These are phyloP conservation scores for Rosa chinensis DNA, from an alignment of 306 rosid genomes.

Conservation along the genomic window DNA sequence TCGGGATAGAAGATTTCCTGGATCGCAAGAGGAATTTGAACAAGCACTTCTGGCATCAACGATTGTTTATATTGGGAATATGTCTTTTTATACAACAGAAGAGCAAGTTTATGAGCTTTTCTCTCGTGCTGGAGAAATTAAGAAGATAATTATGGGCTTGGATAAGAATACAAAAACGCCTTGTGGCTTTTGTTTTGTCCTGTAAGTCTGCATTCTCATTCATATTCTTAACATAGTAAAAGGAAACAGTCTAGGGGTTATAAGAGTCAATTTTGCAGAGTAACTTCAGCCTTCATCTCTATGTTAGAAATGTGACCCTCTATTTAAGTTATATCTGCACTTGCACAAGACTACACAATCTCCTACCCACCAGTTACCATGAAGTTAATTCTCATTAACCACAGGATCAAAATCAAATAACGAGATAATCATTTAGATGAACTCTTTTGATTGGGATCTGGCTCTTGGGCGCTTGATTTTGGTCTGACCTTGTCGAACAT, in stretches of 20 bases:
- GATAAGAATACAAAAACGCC: constrained; percentile 96
- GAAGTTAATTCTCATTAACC: background rate
- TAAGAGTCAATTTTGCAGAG: background rate
- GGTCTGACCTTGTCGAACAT: background rate
- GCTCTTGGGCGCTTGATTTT: background rate
- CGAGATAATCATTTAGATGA: background rate
- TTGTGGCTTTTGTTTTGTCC: constrained; percentile 86
- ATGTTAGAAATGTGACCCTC: background rate
- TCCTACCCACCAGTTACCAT: background rate
- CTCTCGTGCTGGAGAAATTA: constrained; percentile 88
- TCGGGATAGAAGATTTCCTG: constrained; percentile 82
- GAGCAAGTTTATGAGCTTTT: constrained; percentile 95
- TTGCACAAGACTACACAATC: background rate
- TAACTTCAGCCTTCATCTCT: background rate
- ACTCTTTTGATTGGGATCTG: background rate
- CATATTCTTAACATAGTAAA: background rate
- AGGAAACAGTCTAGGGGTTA: background rate
- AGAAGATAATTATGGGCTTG: constrained; percentile 96
- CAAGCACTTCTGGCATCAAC: constrained; percentile 61
- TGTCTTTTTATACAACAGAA: constrained; percentile 96
- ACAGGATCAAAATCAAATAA: background rate
- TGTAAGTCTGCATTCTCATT: constrained; percentile 47
- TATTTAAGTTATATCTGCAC: background rate
- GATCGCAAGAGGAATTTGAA: constrained; percentile 86
- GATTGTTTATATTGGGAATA: constrained; percentile 79